phyloP scores from a whole-genome alignment of 257 asterid genomes.

The Solanum etuberosum region DNA sequence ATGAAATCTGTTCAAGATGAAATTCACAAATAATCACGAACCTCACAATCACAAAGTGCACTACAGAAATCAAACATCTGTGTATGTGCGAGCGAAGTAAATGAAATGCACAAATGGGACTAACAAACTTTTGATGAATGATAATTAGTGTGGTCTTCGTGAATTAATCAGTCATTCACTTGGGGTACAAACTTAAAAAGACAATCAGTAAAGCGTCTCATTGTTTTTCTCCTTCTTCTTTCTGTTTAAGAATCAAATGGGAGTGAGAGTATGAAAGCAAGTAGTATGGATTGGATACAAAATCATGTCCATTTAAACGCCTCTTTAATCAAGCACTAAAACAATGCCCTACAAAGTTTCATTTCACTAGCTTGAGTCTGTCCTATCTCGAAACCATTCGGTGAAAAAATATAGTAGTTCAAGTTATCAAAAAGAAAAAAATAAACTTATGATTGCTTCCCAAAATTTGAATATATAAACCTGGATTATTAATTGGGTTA shows the following conservation, averaged over 20 bases:
- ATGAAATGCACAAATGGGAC: not conserved
- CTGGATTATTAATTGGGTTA: not conserved
- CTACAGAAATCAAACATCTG: not conserved
- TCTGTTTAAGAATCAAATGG: not conserved
- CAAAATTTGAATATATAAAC: not conserved
- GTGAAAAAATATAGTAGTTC: not conserved
- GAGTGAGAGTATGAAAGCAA: not conserved
- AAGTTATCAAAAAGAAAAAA: not conserved
- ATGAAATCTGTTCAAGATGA: slow-evolving; percentile 34
- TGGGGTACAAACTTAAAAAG: not conserved
- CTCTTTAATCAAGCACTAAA: not conserved
- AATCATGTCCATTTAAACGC: not conserved
- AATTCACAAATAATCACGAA: not conserved
- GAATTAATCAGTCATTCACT: not conserved
- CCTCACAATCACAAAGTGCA: not conserved
- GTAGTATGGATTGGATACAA: not conserved
- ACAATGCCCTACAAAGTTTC: not conserved
- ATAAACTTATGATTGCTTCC: not conserved
- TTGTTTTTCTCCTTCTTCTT: not conserved
- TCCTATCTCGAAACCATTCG: not conserved
- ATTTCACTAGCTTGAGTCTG: not conserved
- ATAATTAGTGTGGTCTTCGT: not conserved
- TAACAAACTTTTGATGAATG: not conserved
- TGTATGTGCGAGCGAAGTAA: not conserved
- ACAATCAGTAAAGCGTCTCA: not conserved